Evolutionary conservation across 2,329 filamentous ascomycete species (phyloP).

Genomic region (Phyllosticta paracitricarpa): DNA sequence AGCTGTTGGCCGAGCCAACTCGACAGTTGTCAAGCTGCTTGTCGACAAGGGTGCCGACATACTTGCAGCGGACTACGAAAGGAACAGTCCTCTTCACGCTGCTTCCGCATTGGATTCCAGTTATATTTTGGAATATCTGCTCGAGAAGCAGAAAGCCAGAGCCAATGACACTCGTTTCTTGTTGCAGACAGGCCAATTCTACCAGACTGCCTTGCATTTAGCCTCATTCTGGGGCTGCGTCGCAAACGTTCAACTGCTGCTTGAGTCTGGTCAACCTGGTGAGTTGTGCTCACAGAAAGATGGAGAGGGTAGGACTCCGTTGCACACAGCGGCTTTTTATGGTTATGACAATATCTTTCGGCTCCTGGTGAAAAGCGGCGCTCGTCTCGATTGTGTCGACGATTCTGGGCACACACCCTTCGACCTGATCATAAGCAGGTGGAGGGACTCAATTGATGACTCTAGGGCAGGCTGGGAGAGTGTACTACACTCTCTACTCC

Average conservation of each 20-base stretch:
- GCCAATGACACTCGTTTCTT: too few species aligned
- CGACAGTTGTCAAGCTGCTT: too few species aligned
- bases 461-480: background rate
- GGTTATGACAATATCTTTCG: background rate
- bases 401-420: background rate
- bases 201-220: too few species aligned
- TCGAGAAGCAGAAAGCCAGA: too few species aligned
- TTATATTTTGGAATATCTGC: too few species aligned
- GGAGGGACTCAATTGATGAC: background rate
- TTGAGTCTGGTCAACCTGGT: background rate
- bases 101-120: too few species aligned
- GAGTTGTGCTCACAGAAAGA: background rate
- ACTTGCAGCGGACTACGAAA: too few species aligned
- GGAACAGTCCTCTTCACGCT: too few species aligned
- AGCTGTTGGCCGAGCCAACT: too few species aligned
- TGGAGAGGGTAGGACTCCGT: background rate
- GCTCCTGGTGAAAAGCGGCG: background rate
- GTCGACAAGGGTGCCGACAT: too few species aligned
- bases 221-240: too few species aligned
- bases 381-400: background rate
- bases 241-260: background rate
- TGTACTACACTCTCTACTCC: background rate
- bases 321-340: background rate
- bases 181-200: too few species aligned
- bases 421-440: background rate